Conservation (phyloP, 495 filamentous ascomycete genomes). For the Cudoniella acicularis region DNA sequence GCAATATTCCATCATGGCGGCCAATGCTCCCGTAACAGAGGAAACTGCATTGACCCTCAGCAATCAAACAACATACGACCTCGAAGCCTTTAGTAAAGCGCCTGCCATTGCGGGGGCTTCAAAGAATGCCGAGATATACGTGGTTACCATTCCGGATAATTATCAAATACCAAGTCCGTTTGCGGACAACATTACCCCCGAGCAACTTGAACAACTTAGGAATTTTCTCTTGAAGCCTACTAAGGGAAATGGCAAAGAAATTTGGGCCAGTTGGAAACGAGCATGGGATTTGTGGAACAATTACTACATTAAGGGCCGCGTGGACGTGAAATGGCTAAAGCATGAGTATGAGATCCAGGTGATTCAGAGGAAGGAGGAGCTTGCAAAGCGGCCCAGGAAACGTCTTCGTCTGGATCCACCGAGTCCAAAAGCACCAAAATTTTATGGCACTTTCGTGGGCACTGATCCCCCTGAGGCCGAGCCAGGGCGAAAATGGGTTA, state of each 20-base stretch:
- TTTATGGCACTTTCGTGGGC: background rate
- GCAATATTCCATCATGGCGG: too few relatives aligned
- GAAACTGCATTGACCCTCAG: too few relatives aligned
- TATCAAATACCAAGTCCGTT: background rate
- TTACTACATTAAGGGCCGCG: slow-evolving; percentile 21
- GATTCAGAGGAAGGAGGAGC: background rate
- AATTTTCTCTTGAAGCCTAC: background rate
- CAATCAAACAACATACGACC: too few relatives aligned
- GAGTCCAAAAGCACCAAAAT: background rate
- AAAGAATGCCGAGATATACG: background rate
- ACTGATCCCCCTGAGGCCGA: background rate
- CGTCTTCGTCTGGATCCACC: background rate
- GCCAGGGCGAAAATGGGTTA: background rate
- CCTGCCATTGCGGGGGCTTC: background rate
- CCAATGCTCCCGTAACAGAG: too few relatives aligned
- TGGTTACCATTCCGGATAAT: background rate
- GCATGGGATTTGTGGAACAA: slow-evolving; percentile 26
- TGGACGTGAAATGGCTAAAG: slow-evolving; percentile 11
- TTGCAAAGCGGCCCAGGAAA: background rate
- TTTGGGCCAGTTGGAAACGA: slow-evolving; percentile 23
- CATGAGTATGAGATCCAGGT: slow-evolving; percentile 4
- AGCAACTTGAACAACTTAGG: background rate
- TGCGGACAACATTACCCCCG: background rate
- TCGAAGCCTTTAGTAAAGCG: too few relatives aligned
- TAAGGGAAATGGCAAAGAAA: slow-evolving; percentile 12